These are phyloP conservation scores for Curvularia verruculosa DNA, from an alignment of 2,329 filamentous ascomycete genomes.

Conservation along the genomic window DNA sequence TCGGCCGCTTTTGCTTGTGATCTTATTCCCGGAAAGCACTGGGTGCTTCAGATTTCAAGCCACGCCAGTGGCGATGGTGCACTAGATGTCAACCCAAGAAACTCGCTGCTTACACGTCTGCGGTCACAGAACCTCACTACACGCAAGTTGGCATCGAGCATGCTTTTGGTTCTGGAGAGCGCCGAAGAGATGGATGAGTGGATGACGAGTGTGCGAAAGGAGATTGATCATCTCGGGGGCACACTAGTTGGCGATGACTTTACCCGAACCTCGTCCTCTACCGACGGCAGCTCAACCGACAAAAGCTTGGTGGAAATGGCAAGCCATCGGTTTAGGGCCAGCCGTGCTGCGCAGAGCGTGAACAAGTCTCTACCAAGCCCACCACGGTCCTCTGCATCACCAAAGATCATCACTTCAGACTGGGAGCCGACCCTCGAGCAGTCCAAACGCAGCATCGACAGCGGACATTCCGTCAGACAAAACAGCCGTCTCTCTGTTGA, in stretches of 20 bases:
- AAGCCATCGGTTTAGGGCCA: constrained; percentile 48
- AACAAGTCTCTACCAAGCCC: constrained; percentile 44
- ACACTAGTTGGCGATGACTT: constrained; percentile 56
- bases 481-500: constrained; percentile 43
- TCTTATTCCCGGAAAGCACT: constrained; percentile 77
- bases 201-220: constrained; percentile 70
- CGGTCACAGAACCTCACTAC: constrained; percentile 63
- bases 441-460: constrained; percentile 39
- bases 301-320: constrained; percentile 37
- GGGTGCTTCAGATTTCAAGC: constrained; percentile 78
- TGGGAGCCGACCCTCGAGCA: constrained; percentile 40
- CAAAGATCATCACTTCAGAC: constrained; percentile 39
- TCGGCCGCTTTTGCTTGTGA: constrained; percentile 83
- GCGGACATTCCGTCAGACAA: constrained; percentile 35
- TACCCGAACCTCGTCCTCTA: constrained; percentile 36
- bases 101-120: constrained; percentile 70
- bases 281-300: constrained; percentile 28
- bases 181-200: constrained; percentile 78
- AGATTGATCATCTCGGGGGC: constrained; percentile 73
- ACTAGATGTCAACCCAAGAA: constrained; percentile 51
- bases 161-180: constrained; percentile 74
- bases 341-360: constrained; percentile 42
- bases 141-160: constrained; percentile 64
- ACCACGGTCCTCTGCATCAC: constrained; percentile 39
- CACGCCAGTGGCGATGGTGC: constrained; percentile 65